phyloP scores from a whole-genome alignment of 306 rosid species.

The Ormosia semicastrata region DNA sequence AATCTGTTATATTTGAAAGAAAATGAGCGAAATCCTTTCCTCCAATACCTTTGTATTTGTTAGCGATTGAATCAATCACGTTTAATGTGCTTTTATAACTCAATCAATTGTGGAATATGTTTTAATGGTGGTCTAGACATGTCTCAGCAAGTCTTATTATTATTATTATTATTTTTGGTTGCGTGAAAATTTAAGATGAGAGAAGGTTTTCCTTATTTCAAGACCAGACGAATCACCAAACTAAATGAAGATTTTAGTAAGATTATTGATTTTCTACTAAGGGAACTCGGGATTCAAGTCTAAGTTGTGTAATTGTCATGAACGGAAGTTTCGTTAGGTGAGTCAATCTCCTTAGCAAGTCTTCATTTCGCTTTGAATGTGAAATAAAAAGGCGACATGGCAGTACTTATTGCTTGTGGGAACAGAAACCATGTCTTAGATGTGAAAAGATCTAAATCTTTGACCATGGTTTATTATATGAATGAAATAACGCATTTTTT shows the following conservation, averaged over 20 bases:
- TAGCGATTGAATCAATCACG: neutral
- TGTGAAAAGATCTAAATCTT: neutral
- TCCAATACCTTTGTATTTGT: neutral
- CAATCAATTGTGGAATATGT: neutral
- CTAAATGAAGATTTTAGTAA: no score
- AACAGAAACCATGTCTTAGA: neutral
- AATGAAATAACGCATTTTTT: neutral
- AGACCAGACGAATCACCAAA: no score
- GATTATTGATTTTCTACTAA: no score
- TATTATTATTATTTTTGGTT: no score
- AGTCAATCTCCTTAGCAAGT: no score
- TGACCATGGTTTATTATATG: neutral
- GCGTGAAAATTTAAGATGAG: no score
- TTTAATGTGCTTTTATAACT: neutral
- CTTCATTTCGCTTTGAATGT: neutral
- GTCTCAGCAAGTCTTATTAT: no score
- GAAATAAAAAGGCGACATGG: neutral
- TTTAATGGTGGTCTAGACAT: neutral
- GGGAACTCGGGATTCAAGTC: no score
- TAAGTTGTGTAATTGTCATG: no score
- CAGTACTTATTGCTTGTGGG: neutral
- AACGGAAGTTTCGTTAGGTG: no score
- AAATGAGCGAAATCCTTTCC: neutral
- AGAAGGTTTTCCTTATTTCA: no score
- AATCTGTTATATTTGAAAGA: constrained; percentile 22